Base-by-base conservation (phyloP, 2,329 filamentous ascomycete species). In the Alternaria triticimaculans region DNA sequence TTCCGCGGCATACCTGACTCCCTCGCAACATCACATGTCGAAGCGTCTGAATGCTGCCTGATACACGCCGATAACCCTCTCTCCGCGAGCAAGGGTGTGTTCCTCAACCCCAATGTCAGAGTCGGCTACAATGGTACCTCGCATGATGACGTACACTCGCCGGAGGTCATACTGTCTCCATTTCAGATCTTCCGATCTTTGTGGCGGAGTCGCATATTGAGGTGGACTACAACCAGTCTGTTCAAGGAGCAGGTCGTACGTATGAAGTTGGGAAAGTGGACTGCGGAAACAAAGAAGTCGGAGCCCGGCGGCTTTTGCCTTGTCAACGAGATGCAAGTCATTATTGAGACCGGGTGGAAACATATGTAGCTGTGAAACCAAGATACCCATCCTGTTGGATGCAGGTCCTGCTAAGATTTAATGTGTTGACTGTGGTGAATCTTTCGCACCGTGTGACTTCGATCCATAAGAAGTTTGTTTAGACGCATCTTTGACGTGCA, bases 1-100 rank as follows among this genome's bases (percentile, higher is more conserved):
- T 92, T 92, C 77, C 87, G 90, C 10, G 89, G 85, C 5, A 83
- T 91, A 21, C 74, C 87, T 0, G 90, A 92, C 72, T 85, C 84
- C 5, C 85, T 95, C 2, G 84, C 85, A 0, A 62, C 69, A 4
- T 72, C 82, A 25, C 90, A 92, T 72, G 82, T 94, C 25, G 92
- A 94, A 78, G 92, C 85, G n/a, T 91, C 88, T 14, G 92, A 94
- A 79, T 94, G 91, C 81, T 94, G 92, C 78, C 86, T 94, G 56
- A 88, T 93, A 58, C 91, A 93, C 74, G 87, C 88, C 3, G 91
- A 93, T 72, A 93, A 92, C 70, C 87, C 87, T 2, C 79, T 89
- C 5, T 84, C 84, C 6, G 73, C 58, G 1, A 69, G 62, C 7
- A 78, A 82, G 58, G 88, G 90, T 54, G 87, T 92, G 6, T 93